These are phyloP conservation scores for Sarcodon aspratus DNA, from an alignment of 768 basidiomycete genomes.

Conservation along the genomic window DNA sequence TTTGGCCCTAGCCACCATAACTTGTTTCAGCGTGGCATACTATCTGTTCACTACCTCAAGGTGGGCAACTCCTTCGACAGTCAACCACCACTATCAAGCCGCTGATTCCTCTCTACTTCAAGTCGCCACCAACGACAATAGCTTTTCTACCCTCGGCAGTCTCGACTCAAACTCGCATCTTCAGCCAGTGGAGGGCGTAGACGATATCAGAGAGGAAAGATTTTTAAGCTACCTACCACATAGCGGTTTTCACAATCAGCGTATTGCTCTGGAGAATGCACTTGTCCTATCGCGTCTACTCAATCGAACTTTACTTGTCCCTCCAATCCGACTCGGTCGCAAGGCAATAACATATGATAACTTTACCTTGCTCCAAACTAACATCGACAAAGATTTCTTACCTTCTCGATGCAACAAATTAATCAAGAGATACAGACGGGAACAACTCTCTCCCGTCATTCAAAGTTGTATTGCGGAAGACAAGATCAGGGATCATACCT, in stretches of 20 bases:
- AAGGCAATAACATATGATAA: slow-evolving; percentile 49
- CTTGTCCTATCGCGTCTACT: slow-evolving; percentile 57
- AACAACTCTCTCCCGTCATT: slow-evolving; percentile 35
- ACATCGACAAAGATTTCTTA: slow-evolving; percentile 2
- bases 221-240: slow-evolving; percentile 75
- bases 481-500: slow-evolving; percentile 32
- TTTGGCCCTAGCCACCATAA: slow-evolving; percentile 6
- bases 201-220: slow-evolving; percentile 18
- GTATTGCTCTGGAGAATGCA: slow-evolving; percentile 80
- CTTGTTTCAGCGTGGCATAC: slow-evolving; percentile 8
- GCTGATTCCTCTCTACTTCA: background rate
- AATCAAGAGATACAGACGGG: too few relatives aligned
- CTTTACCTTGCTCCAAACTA: slow-evolving; percentile 35
- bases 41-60: slow-evolving; percentile 8
- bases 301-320: slow-evolving; percentile 69
- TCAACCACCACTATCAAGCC: background rate
- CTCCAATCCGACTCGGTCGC: slow-evolving; percentile 58
- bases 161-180: slow-evolving; percentile 1
- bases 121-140: background rate
- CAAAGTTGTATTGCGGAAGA: background rate
- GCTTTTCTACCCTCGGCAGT: background rate
- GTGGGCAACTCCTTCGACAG: slow-evolving; percentile 1
- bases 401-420: background rate
- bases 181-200: slow-evolving; percentile 2
- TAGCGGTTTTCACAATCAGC: slow-evolving; percentile 79